Evolutionary conservation across 208 protist species (phyloP).

Genomic region (Polymyxa betae): DNA sequence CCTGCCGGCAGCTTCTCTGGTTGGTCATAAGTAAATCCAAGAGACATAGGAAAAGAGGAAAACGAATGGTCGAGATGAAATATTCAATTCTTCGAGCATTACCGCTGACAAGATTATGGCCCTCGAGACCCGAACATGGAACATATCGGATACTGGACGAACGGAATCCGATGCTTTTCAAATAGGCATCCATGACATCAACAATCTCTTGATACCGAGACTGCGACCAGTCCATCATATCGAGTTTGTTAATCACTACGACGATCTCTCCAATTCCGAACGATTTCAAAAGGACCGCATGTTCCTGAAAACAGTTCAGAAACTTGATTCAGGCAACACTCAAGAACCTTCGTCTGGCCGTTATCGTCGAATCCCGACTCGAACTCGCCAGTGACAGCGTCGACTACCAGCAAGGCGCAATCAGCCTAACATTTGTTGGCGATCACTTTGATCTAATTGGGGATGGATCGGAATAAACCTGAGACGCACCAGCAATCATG

Average conservation of each 20-base stretch:
- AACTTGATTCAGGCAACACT: not conserved
- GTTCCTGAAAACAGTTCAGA: not conserved
- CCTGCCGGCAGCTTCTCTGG: not conserved
- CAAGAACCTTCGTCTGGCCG: constrained; percentile 14
- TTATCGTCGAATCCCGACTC: constrained; percentile 18
- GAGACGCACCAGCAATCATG: constrained; percentile 78
- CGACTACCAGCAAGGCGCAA: not conserved
- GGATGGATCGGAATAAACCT: no score
- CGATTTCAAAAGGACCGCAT: not conserved
- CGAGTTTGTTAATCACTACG: constrained; percentile 36
- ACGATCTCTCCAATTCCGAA: constrained; percentile 1
- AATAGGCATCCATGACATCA: not conserved
- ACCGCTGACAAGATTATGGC: constrained; percentile 52
- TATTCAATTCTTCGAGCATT: no score
- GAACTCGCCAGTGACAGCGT: constrained; percentile 40
- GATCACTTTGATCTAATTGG: no score
- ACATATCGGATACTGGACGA: constrained; percentile 29
- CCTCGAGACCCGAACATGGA: constrained; percentile 54
- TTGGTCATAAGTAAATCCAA: not conserved
- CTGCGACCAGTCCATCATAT: not conserved
- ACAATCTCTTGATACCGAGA: not conserved
- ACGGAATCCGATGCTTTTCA: constrained; percentile 54
- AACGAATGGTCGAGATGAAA: no score
- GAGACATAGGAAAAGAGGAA: not conserved
- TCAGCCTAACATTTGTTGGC: no score